A percentile compares a stretch with the other conserved stretches of the same genome.
Evolutionary conservation across 768 basidiomycete genomes (phyloP).

Genomic region (Phlebiopsis gigantea): DNA sequence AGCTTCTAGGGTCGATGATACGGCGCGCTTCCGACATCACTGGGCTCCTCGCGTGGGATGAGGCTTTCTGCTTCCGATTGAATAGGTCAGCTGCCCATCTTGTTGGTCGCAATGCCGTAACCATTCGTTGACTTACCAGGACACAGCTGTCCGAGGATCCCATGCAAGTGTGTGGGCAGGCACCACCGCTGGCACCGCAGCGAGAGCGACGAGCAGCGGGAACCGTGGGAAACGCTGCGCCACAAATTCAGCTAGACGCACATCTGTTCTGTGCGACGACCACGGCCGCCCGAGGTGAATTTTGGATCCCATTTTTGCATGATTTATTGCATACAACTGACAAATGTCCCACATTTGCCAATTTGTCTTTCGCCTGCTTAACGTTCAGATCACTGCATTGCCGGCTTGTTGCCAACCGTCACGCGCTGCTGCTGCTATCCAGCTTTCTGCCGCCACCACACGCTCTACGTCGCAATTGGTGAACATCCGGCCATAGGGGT

Average conservation of each 20-base stretch:
- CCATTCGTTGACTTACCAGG: not conserved
- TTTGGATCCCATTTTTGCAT: not conserved
- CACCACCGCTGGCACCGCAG: not conserved
- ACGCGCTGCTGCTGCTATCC: not conserved
- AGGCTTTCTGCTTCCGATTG: not conserved
- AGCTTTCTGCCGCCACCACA: not conserved
- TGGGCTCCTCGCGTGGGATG: not conserved
- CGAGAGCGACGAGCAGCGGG: not conserved
- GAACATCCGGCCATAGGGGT: not conserved
- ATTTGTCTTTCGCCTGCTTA: too few relatives aligned
- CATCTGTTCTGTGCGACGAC: not conserved
- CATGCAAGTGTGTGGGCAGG: not conserved
- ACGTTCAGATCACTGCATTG: too few relatives aligned
- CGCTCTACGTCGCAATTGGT: not conserved
- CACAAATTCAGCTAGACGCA: not conserved
- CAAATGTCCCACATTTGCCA: too few relatives aligned
- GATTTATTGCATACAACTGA: too few relatives aligned
- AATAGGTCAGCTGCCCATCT: not conserved
- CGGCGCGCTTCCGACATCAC: conserved; percentile 3
- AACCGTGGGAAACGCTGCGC: not conserved
- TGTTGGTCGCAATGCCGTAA: not conserved
- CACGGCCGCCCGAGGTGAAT: not conserved
- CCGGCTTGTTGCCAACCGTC: too few relatives aligned
- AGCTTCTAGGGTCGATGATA: not conserved
- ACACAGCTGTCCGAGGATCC: too few relatives aligned